Conservation (phyloP, 2,329 filamentous ascomycete species). For the Phaeophleospora eucalypticola region DNA sequence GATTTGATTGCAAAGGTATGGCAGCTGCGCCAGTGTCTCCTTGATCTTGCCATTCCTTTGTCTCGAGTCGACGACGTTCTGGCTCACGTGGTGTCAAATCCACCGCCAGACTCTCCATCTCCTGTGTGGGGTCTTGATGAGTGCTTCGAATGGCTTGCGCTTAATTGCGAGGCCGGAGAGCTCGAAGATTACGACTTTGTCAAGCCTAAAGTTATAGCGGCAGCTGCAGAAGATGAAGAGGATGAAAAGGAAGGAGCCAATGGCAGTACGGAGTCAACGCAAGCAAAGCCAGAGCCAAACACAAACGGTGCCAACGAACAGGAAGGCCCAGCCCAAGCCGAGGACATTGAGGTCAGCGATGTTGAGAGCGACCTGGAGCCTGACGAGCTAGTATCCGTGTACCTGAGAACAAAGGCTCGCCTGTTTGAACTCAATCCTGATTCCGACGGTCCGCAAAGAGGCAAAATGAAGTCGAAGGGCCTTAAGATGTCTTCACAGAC, state of each 20-base stretch:
- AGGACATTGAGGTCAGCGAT: slow-evolving; percentile 44
- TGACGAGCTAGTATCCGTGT: slow-evolving; percentile 61
- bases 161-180: slow-evolving; percentile 55
- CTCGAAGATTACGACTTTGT: slow-evolving; percentile 33
- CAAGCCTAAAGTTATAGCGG: slow-evolving; percentile 20
- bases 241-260: neutral
- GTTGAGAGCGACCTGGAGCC: slow-evolving; percentile 48
- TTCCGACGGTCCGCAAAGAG: slow-evolving; percentile 54
- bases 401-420: slow-evolving; percentile 65
- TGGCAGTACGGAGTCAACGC: neutral
- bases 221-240: slow-evolving; percentile 6
- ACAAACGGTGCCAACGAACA: neutral
- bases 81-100: slow-evolving; percentile 56
- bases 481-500: slow-evolving; percentile 35
- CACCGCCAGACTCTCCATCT: slow-evolving; percentile 50
- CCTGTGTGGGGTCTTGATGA: slow-evolving; percentile 76
- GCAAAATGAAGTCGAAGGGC: slow-evolving; percentile 23
- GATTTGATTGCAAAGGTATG: slow-evolving; percentile 76
- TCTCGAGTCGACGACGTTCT: slow-evolving; percentile 61
- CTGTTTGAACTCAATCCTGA: slow-evolving; percentile 45
- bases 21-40: slow-evolving; percentile 73
- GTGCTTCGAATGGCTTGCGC: slow-evolving; percentile 83
- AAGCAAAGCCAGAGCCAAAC: neutral
- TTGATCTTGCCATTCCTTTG: slow-evolving; percentile 63
- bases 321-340: slow-evolving; percentile 6